Conservation (phyloP, 495 filamentous ascomycete genomes). For the Aspergillus cavernicola region DNA sequence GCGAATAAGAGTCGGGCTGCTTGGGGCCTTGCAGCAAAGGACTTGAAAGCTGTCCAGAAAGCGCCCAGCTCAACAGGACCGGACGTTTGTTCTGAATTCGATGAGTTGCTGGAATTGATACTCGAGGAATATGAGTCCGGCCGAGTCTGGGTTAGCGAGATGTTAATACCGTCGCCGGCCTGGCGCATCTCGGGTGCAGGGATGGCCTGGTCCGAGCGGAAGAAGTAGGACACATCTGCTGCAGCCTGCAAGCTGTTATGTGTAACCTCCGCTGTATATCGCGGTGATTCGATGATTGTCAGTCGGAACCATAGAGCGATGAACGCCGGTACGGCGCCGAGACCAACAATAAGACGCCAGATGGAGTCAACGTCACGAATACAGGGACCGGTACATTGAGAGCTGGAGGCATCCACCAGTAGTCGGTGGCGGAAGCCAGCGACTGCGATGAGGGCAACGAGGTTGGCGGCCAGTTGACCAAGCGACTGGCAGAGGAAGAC, state of each 20-base stretch:
- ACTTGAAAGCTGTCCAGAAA: slow-evolving; percentile 3
- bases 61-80: neutral
- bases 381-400: neutral
- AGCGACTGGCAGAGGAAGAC: slow-evolving; percentile 57
- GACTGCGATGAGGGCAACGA: slow-evolving; percentile 25
- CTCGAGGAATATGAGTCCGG: neutral
- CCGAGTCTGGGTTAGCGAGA: neutral
- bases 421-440: slow-evolving; percentile 11
- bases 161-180: neutral
- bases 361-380: slow-evolving; percentile 18
- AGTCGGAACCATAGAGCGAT: slow-evolving; percentile 50
- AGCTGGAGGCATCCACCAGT: neutral
- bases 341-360: slow-evolving; percentile 51
- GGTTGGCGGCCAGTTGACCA: slow-evolving; percentile 47
- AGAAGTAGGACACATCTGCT: slow-evolving; percentile 13
- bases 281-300: slow-evolving; percentile 52
- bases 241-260: slow-evolving; percentile 31
- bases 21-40: neutral
- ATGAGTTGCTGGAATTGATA: neutral
- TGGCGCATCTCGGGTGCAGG: neutral
- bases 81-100: neutral
- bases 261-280: slow-evolving; percentile 44
- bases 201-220: neutral
- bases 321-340: slow-evolving; percentile 51
- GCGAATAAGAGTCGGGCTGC: slow-evolving; percentile 4